phyloP scores from a whole-genome alignment of 768 basidiomycete species.

The Lentinula lateritia region DNA sequence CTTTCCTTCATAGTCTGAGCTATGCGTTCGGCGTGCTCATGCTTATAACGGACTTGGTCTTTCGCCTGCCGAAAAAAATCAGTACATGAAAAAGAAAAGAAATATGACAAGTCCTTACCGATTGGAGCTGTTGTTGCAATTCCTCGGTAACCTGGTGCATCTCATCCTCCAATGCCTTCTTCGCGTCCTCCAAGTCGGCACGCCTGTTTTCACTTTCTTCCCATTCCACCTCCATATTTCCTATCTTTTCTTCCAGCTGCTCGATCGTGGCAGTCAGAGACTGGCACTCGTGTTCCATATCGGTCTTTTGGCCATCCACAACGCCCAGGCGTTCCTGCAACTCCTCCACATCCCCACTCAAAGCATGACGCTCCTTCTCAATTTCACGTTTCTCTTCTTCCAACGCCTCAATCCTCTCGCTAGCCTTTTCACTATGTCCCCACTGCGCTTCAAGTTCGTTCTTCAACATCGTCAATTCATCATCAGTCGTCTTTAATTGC shows the following conservation, averaged over 20 bases:
- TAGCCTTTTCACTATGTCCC: constrained; percentile 52
- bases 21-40: constrained; percentile 45
- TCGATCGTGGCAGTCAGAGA: constrained; percentile 32
- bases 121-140: constrained; percentile 49
- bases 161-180: constrained; percentile 40
- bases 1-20: constrained; percentile 45
- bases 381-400: constrained; percentile 28
- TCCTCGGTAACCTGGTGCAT: constrained; percentile 45
- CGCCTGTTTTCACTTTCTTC: constrained; percentile 51
- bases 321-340: background rate
- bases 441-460: constrained; percentile 69
- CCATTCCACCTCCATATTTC: constrained; percentile 49
- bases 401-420: constrained; percentile 40
- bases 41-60: constrained; percentile 46
- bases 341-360: background rate
- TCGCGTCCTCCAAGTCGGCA: constrained; percentile 40
- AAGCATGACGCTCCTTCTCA: constrained; percentile 25
- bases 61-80: constrained; percentile 34
- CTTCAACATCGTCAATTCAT: constrained; percentile 46
- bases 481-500: constrained; percentile 34
- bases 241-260: constrained; percentile 36
- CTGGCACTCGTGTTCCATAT: constrained; percentile 17
- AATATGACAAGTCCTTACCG: constrained; percentile 31
- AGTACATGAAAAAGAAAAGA: background rate
- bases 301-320: background rate